These are phyloP conservation scores for Pneumocystis oryctolagi DNA, from an alignment of 1,139 yeast species.

Conservation along the genomic window DNA sequence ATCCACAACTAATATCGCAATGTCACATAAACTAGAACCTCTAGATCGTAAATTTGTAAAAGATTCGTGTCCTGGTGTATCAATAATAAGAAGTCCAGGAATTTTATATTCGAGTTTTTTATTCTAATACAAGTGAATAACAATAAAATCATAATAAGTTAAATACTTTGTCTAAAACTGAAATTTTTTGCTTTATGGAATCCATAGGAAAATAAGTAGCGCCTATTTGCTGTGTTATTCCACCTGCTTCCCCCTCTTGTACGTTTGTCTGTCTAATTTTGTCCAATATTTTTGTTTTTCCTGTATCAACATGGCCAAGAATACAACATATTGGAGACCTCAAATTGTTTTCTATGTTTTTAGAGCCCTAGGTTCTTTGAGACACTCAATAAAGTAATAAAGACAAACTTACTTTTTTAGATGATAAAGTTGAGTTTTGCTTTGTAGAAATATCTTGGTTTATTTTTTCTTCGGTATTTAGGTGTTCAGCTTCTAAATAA, in stretches of 20 bases:
- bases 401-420: neutral
- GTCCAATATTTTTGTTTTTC: conserved; percentile 92
- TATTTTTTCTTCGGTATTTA: neutral
- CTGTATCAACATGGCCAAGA: conserved; percentile 98
- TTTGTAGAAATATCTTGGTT: neutral
- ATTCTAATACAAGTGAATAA: conserved; percentile 28
- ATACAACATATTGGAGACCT: conserved; percentile 99
- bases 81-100: conserved; percentile 91
- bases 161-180: conserved; percentile 61
- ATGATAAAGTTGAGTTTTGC: neutral
- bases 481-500: neutral
- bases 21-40: conserved; percentile 97
- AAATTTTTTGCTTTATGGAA: conserved; percentile 79
- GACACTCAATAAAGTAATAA: neutral
- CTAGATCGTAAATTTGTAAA: conserved; percentile 94
- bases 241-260: conserved; percentile 99
- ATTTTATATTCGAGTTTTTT: conserved; percentile 70
- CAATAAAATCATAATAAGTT: neutral
- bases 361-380: neutral
- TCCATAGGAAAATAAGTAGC: conserved; percentile 98
- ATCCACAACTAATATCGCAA: conserved; percentile 94
- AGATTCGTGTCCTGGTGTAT: conserved; percentile 99
- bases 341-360: conserved; percentile 29
- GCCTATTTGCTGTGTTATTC: conserved; percentile 99
- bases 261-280: conserved; percentile 97